Evolutionary conservation across 164 flowering plant species (phyloP).

Genomic region (Magnolia kwangsiensis): DNA sequence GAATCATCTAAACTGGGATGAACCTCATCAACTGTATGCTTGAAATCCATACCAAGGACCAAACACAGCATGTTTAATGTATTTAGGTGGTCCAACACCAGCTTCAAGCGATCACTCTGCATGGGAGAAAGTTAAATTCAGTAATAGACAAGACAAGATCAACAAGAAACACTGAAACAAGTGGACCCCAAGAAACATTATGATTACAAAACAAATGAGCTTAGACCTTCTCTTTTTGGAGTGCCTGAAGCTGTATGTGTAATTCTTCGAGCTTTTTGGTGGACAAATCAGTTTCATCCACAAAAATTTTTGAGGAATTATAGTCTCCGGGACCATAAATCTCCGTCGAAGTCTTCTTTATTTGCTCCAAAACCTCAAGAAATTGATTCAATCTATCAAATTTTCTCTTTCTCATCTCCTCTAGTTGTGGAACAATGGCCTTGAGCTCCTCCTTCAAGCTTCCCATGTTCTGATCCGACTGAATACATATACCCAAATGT

Average conservation of each 20-base stretch:
- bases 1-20: slow-evolving; percentile 52
- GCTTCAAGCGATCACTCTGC: slow-evolving; percentile 62
- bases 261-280: slow-evolving; percentile 80
- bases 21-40: slow-evolving; percentile 41
- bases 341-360: slow-evolving; percentile 50
- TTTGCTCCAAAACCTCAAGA: slow-evolving; percentile 56
- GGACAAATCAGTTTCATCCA: slow-evolving; percentile 84
- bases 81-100: slow-evolving; percentile 44
- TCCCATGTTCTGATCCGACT: slow-evolving; percentile 66
- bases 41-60: slow-evolving; percentile 76
- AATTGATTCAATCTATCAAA: slow-evolving; percentile 70
- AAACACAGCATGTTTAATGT: slow-evolving; percentile 48
- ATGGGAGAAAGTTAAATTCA: slow-evolving; percentile 9
- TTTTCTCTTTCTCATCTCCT: slow-evolving; percentile 84
- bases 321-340: slow-evolving; percentile 30
- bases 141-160: neutral
- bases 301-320: slow-evolving; percentile 20
- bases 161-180: too few relatives aligned
- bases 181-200: neutral
- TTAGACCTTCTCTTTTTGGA: slow-evolving; percentile 86
- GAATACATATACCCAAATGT: slow-evolving; percentile 13
- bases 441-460: slow-evolving; percentile 75
- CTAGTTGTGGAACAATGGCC: slow-evolving; percentile 63
- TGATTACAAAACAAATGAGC: neutral
- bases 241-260: slow-evolving; percentile 57